These are phyloP conservation scores for Neurospora sp. DNA, from an alignment of 495 filamentous ascomycete species.

Conservation along the genomic window DNA sequence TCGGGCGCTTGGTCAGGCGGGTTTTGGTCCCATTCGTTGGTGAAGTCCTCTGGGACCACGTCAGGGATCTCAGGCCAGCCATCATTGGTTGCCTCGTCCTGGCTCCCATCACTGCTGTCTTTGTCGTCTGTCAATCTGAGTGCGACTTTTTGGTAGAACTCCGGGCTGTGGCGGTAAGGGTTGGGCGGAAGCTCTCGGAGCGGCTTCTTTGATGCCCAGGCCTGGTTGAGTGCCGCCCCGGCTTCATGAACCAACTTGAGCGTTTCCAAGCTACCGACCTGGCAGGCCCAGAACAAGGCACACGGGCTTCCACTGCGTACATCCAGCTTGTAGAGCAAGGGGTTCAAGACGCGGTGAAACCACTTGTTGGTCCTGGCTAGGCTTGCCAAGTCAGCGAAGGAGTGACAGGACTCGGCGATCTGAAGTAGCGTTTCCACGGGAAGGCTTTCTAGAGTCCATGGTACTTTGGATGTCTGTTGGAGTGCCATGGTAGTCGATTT, in stretches of 20 bases:
- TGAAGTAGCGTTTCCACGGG: constrained; percentile 3
- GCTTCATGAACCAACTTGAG: neutral
- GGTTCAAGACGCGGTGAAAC: constrained; percentile 1
- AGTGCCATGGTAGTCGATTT: neutral
- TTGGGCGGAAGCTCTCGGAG: neutral
- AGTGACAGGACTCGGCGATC: constrained; percentile 4
- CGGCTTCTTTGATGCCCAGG: neutral
- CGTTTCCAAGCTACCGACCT: neutral
- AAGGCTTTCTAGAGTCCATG: neutral
- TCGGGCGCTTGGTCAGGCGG: neutral
- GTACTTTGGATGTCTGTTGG: neutral
- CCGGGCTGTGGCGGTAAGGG: neutral
- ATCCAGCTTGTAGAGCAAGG: constrained; percentile 3
- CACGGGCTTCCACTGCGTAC: neutral
- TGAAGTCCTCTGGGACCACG: neutral
- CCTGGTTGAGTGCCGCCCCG: constrained; percentile 1
- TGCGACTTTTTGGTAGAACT: neutral
- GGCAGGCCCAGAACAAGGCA: constrained; percentile 4
- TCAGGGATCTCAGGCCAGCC: neutral
- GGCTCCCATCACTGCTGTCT: neutral
- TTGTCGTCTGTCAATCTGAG: neutral
- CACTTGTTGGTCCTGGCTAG: neutral
- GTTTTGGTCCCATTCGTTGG: neutral
- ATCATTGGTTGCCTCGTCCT: neutral
- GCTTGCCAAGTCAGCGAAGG: neutral